Evolutionary conservation across 2,329 filamentous ascomycete species (phyloP).

Genomic region (Neofusicoccum laricinum): DNA sequence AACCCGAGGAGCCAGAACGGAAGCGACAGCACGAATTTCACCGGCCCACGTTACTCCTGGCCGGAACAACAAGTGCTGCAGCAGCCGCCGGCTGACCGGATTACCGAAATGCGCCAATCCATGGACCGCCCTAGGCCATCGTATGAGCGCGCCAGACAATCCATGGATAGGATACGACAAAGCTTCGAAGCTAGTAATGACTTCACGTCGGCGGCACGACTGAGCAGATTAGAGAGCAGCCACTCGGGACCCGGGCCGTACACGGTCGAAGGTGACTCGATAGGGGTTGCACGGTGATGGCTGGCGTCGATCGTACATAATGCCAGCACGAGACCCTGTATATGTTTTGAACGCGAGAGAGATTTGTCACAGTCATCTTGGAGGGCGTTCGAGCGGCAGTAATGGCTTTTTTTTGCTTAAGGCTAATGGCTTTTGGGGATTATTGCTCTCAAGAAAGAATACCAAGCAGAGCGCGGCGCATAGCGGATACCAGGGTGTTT

Average conservation of each 20-base stretch:
- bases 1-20: slow-evolving; percentile 83
- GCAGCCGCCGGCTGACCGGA: slow-evolving; percentile 8
- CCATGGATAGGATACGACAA: slow-evolving; percentile 79
- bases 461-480: slow-evolving; percentile 9
- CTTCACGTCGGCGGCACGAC: slow-evolving; percentile 83
- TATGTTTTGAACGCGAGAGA: slow-evolving; percentile 15
- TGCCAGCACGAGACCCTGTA: slow-evolving; percentile 14
- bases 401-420: not conserved
- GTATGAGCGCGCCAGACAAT: slow-evolving; percentile 82
- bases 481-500: slow-evolving; percentile 10
- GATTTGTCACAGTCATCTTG: slow-evolving; percentile 14
- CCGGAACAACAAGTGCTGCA: slow-evolving; percentile 3
- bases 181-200: slow-evolving; percentile 87
- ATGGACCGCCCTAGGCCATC: slow-evolving; percentile 58
- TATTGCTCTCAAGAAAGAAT: slow-evolving; percentile 13
- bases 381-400: slow-evolving; percentile 8
- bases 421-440: not conserved
- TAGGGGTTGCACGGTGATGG: slow-evolving; percentile 7
- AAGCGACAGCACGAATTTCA: slow-evolving; percentile 92
- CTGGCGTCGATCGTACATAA: slow-evolving; percentile 9
- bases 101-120: not conserved
- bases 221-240: slow-evolving; percentile 77
- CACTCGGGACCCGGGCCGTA: slow-evolving; percentile 13
- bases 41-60: slow-evolving; percentile 35
- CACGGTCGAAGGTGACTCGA: not conserved